Evolutionary conservation across 345 rosid species (phyloP), one percentile per base, ranked within the genome.

Genomic region (Triadica sebifera): DNA sequence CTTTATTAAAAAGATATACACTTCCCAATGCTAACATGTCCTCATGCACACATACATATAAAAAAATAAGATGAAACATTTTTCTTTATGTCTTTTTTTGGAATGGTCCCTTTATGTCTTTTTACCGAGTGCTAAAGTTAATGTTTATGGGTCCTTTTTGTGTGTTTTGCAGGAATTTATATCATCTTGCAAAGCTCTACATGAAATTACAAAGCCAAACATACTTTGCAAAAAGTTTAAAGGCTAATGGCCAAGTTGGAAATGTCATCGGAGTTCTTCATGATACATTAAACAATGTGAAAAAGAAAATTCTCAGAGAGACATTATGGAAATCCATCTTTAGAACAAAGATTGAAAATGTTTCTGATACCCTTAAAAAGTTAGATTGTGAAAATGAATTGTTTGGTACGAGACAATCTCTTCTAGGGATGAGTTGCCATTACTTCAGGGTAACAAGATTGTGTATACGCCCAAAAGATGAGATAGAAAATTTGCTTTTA

Each of bases 151-250:
- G 13, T 74, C 57, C 22, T 67, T 22, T 61, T 61, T 37, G 50
- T 73, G 47, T 61, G 13, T 10, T 50, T 61, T 81, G 38, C 82
- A 90, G 96, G 97, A 89, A 39, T 92, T 84, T 65, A 47, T 89
- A 60, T 79, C 84, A 46, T 78, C 87, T 75, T 70, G 86, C 82
- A 80, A 78, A 81, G 89, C 87, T 39, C 72, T 90, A 38, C 92
- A 92, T 75, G 90, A n/a, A 89, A 77, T 80, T 92, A 62, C 88
- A 80, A 75, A 85, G 94, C 78, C 85, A 81, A 79, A 86, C 74
- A 67, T 76, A 86, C 80, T 77, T 81, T 0, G 97, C 94, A 5
- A 83, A 75, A 65, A 39, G 74, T 68, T 75, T 90, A n/a, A 87
- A 73, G 74, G 24, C 39, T 20, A 73, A 81, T 29, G 84, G 76